Evolutionary conservation across 1,284 basidiomycete genomes (phyloP).

Genomic region (Papiliotrema fonsecae): DNA sequence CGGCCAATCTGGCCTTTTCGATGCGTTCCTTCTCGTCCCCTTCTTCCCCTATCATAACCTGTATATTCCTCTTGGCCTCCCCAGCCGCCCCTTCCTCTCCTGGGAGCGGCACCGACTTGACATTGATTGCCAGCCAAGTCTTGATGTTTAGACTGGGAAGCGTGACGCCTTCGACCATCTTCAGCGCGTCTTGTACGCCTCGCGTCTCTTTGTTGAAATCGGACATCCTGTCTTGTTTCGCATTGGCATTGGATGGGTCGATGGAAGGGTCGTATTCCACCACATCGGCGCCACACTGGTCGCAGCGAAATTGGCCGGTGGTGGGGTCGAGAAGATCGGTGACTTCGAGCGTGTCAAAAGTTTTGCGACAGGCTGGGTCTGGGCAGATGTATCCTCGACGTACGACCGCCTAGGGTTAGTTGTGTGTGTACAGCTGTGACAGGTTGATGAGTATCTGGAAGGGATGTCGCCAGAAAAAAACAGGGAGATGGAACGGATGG

Average conservation of each 20-base stretch:
- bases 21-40: conserved; percentile 70
- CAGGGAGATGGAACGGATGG: no score
- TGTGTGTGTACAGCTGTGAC: no score
- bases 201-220: conserved; percentile 88
- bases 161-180: conserved; percentile 69
- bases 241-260: conserved; percentile 64
- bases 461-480: not conserved
- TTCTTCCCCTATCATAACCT: conserved; percentile 72
- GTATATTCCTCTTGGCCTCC: conserved; percentile 57
- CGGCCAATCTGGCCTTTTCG: conserved; percentile 63
- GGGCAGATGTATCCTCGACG: conserved; percentile 95
- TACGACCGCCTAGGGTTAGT: conserved; percentile 68
- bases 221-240: conserved; percentile 87
- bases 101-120: conserved; percentile 54
- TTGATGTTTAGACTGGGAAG: conserved; percentile 40
- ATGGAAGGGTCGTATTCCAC: conserved; percentile 70
- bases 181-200: conserved; percentile 77
- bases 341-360: conserved; percentile 81
- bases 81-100: conserved; percentile 58
- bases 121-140: conserved; percentile 43
- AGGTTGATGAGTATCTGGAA: no score
- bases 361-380: conserved; percentile 74
- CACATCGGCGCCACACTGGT: conserved; percentile 69
- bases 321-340: conserved; percentile 62
- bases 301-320: conserved; percentile 33